These are phyloP conservation scores for Pseudogymnoascus sp. DNA, from an alignment of 2,329 filamentous ascomycete genomes.

Conservation along the genomic window DNA sequence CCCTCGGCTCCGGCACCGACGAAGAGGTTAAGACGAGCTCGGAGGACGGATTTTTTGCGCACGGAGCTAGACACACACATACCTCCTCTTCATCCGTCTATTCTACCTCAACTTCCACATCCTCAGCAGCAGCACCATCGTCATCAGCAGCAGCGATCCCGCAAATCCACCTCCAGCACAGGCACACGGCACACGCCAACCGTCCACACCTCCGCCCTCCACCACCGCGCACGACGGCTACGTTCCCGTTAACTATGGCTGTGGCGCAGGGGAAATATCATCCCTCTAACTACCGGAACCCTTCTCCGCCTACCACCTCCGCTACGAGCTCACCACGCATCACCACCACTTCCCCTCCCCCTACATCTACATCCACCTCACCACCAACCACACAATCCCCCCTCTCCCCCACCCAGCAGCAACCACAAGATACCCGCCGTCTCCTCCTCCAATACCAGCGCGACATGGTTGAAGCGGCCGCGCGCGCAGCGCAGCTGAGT, in stretches of 20 bases:
- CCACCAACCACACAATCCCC: neutral
- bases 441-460: neutral
- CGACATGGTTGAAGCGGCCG: neutral
- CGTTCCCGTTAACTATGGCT: neutral
- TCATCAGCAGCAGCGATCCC: neutral
- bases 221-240: neutral
- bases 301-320: neutral
- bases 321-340: neutral
- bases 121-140: neutral
- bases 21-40: neutral
- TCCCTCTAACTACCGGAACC: neutral
- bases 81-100: neutral
- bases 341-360: neutral
- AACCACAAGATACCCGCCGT: neutral
- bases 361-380: neutral
- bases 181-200: neutral
- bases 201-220: neutral
- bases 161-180: neutral
- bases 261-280: slow-evolving; percentile 6
- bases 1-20: neutral
- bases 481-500: neutral
- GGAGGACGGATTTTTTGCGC: neutral
- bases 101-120: neutral
- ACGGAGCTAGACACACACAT: neutral
- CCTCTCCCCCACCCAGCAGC: neutral